Conservation (phyloP, 208 protist genomes). For the Crithidia bombi region DNA sequence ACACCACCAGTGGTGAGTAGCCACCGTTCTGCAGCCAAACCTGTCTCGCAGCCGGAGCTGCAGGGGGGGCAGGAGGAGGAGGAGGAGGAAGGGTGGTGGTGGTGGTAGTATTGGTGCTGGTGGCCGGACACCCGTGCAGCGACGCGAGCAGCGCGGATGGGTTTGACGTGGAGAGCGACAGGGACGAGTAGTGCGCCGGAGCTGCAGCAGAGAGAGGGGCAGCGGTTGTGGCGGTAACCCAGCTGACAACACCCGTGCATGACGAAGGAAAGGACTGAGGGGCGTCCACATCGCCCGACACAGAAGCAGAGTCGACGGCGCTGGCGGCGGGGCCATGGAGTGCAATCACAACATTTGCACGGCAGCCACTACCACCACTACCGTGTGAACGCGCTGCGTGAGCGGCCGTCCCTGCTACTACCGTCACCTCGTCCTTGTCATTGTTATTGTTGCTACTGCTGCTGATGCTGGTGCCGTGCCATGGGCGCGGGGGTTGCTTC, state of each 20-base stretch:
- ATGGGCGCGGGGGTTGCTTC: neutral
- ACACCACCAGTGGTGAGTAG: too few relatives aligned
- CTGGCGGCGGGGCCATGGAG: neutral
- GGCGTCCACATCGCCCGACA: neutral
- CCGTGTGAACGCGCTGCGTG: neutral
- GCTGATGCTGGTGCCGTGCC: neutral
- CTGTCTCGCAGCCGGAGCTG: too few relatives aligned
- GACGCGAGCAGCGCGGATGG: neutral
- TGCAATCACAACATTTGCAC: too few relatives aligned
- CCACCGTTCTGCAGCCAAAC: too few relatives aligned
- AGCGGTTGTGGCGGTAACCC: neutral
- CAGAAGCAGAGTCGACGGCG: neutral
- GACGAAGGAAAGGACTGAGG: neutral
- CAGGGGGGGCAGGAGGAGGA: too few relatives aligned
- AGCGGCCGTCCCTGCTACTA: neutral
- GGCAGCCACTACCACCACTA: neutral
- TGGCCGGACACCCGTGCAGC: neutral
- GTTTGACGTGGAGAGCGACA: neutral
- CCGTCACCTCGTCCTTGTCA: too few relatives aligned
- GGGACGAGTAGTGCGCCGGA: neutral
- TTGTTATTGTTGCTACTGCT: constrained; percentile 3
- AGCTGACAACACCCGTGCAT: neutral
- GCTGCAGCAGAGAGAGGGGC: too few relatives aligned
- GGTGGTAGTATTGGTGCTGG: neutral
- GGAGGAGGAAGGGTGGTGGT: too few relatives aligned